Evolutionary conservation across 371 early-diverging fungal species (phyloP).

Genomic region (Haplosporangium sp.): DNA sequence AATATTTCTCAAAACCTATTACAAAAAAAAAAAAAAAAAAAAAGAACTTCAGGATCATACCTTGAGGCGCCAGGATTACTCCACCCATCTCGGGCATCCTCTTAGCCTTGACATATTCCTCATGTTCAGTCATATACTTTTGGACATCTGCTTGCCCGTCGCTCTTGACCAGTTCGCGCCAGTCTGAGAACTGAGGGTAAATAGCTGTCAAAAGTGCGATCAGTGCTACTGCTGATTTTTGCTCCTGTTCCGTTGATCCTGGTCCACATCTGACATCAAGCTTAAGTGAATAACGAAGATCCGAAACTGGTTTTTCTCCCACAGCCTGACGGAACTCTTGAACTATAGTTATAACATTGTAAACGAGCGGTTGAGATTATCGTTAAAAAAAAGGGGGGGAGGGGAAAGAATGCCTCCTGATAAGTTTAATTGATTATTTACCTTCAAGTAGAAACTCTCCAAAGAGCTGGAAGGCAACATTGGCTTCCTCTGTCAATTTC

Average conservation of each 20-base stretch:
- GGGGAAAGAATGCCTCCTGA: too few relatives aligned
- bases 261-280: slow-evolving; percentile 85
- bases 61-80: slow-evolving; percentile 66
- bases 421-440: not conserved
- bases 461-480: slow-evolving; percentile 89
- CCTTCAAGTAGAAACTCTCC: slow-evolving; percentile 94
- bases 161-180: slow-evolving; percentile 88
- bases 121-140: slow-evolving; percentile 64
- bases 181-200: slow-evolving; percentile 83
- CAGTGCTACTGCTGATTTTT: slow-evolving; percentile 77
- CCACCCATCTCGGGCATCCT: slow-evolving; percentile 64
- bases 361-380: not conserved
- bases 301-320: slow-evolving; percentile 78
- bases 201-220: slow-evolving; percentile 71
- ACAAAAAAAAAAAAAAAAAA: too few relatives aligned
- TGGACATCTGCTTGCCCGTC: slow-evolving; percentile 83
- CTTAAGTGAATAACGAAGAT: slow-evolving; percentile 84
- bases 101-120: slow-evolving; percentile 56
- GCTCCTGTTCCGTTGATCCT: slow-evolving; percentile 75
- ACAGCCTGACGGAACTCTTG: slow-evolving; percentile 84
- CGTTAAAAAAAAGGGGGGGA: not conserved
- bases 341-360: slow-evolving; percentile 34
- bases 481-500: slow-evolving; percentile 80
- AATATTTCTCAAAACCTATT: not conserved
- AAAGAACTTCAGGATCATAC: slow-evolving; percentile 20